A percentile compares a stretch with the other conserved stretches of the same genome.
Evolutionary conservation across 257 asterid genomes (phyloP).

Genomic region (Apocynum venetum): DNA sequence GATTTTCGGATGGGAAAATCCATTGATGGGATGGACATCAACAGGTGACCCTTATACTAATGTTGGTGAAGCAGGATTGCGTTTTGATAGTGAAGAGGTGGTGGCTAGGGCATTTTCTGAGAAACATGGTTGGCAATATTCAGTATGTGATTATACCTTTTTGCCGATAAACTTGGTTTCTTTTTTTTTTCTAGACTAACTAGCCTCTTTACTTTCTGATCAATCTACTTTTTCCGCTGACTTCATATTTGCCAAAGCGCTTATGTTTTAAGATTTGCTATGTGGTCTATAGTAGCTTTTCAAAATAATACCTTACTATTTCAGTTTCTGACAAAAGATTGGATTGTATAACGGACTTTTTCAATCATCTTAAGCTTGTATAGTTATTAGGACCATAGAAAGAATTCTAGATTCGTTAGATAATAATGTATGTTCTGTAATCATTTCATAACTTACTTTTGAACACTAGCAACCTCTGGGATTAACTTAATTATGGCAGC

Average conservation of each 20-base stretch:
- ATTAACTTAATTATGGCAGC: not conserved
- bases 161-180: too few species aligned
- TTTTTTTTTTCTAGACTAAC: too few species aligned
- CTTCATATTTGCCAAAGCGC: too few species aligned
- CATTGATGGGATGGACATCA: conserved; percentile 98
- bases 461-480: not conserved
- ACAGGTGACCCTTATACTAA: conserved; percentile 93
- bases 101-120: too few species aligned
- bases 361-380: not conserved
- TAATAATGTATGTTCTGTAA: not conserved
- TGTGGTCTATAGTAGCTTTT: not conserved
- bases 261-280: not conserved
- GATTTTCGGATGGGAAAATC: conserved; percentile 83
- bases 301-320: not conserved
- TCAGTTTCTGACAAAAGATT: not conserved
- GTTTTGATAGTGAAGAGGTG: conserved; percentile 74
- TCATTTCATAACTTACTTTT: not conserved
- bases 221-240: too few species aligned
- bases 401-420: not conserved
- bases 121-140: conserved; percentile 46
- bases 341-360: not conserved
- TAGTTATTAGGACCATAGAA: not conserved
- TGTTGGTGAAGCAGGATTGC: conserved; percentile 81
- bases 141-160: conserved; percentile 16
- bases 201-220: too few species aligned